Evolutionary conservation across 306 rosid species (phyloP).

Genomic region (Pyrus communis): DNA sequence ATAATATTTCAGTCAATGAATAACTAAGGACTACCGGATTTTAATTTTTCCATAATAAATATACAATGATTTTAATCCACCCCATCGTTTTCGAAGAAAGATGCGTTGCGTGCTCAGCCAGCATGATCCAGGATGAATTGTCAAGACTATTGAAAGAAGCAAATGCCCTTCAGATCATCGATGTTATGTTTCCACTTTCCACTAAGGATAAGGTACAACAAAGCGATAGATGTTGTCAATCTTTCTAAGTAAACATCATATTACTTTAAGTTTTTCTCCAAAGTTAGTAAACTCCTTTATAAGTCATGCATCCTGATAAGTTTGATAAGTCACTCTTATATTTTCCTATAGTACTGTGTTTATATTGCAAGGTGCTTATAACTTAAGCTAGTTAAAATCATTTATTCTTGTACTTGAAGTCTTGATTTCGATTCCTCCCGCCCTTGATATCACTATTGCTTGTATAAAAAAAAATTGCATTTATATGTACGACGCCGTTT

Average conservation of each 20-base stretch:
- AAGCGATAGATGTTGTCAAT: neutral
- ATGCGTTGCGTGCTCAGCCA: neutral
- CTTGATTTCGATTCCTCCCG: neutral
- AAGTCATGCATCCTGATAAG: neutral
- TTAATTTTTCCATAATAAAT: too few relatives aligned
- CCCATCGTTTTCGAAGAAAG: constrained; percentile 3
- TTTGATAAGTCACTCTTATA: neutral
- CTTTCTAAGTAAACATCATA: neutral
- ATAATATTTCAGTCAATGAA: too few relatives aligned
- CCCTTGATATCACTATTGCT: neutral
- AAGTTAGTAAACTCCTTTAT: neutral
- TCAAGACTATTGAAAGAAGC: neutral
- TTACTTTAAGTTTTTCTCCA: neutral
- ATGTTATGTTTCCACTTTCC: neutral
- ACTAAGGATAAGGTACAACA: neutral
- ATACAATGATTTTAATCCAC: too few relatives aligned
- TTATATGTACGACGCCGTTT: neutral
- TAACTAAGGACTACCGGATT: too few relatives aligned
- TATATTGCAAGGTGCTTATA: neutral
- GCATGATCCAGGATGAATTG: neutral
- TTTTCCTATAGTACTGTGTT: too few relatives aligned
- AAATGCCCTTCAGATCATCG: neutral
- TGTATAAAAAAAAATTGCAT: neutral
- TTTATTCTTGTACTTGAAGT: neutral
- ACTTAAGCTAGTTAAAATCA: rapidly evolving